Evolutionary conservation across 306 rosid genomes (phyloP).

Genomic region (Sphenostylis stenocarpa): DNA sequence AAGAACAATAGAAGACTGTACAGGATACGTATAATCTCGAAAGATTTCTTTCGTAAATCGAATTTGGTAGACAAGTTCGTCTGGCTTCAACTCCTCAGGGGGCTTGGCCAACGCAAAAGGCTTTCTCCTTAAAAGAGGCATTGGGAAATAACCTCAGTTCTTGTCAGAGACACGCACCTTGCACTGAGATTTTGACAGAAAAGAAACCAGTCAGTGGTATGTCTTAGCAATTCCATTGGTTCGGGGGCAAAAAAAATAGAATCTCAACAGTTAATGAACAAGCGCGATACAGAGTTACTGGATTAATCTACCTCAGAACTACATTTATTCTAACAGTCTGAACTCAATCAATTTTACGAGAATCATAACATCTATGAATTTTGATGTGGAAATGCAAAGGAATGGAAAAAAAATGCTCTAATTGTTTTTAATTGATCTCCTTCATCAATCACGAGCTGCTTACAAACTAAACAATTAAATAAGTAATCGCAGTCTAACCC

Average conservation of each 20-base stretch:
- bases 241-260: not conserved
- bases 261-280: not conserved
- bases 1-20: not conserved
- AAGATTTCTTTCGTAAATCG: slow-evolving; percentile 88
- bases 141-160: slow-evolving; percentile 36
- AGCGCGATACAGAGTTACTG: slow-evolving; percentile 10
- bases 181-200: slow-evolving; percentile 31
- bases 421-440: not conserved
- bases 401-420: not conserved
- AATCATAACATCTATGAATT: not conserved
- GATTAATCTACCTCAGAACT: slow-evolving; percentile 4
- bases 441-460: not conserved
- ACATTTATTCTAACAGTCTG: not conserved
- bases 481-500: not conserved
- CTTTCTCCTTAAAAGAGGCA: slow-evolving; percentile 86
- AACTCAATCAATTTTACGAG: not conserved
- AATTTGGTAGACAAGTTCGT: slow-evolving; percentile 76
- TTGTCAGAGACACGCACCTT: slow-evolving; percentile 32
- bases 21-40: slow-evolving; percentile 85
- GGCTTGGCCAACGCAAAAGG: slow-evolving; percentile 63
- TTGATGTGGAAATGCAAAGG: not conserved
- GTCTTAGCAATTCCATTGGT: not conserved
- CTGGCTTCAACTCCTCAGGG: slow-evolving; percentile 69
- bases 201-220: slow-evolving; percentile 15
- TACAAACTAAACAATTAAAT: not conserved